Evolutionary conservation across 139 green algal genomes (phyloP), one percentile per base, ranked within the genome.

Genomic region (Tetraselmis striata): DNA sequence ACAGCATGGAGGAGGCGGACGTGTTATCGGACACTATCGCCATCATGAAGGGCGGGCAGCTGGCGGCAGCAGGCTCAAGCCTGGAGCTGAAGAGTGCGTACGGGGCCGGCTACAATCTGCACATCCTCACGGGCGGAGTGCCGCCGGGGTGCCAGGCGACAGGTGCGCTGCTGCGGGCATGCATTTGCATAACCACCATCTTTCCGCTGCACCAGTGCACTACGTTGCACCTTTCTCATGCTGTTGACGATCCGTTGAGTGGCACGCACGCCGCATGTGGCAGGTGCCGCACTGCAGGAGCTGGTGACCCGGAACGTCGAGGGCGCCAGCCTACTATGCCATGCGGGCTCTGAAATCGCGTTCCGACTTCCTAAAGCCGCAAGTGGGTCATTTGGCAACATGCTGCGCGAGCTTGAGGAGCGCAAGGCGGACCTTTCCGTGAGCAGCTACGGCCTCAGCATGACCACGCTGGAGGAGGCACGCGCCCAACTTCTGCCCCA

Each of bases 1-100:
- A 97, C 92, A 90, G 79, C 84, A 98, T 98, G 92, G 91, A 94
- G 80, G 94, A 98, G 87, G 94, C 94, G 0, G 94, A 98, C 80
- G 83, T 92, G 30, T 84, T 97, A 78, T 90, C 80, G 1, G 93
- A 98, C 83, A 83, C 89, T 77, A 93, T 97, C 31, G 87, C 91
- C 30, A 95, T 98, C 78, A 83, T 98, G 81, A 89, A 85, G n/a
- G 84, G 90, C 24, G 94, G 94, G 22, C 79, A 82, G 82, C 83
- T 98, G 28, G 89, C 90, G 1, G 91, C 91, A 5, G 83, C 85
- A 80, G 94, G 94, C 2, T 92, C 87, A 26, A 85, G 89, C 2
- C 85, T 97, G 79, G 88, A 92, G 59, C 91, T 98, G 0, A 96
- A 97, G 80, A 45, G 81, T 1, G 32, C 75, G 18, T 91, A 92